phyloP scores from a whole-genome alignment of 768 basidiomycete species.

The Lanmaoa rubissima region DNA sequence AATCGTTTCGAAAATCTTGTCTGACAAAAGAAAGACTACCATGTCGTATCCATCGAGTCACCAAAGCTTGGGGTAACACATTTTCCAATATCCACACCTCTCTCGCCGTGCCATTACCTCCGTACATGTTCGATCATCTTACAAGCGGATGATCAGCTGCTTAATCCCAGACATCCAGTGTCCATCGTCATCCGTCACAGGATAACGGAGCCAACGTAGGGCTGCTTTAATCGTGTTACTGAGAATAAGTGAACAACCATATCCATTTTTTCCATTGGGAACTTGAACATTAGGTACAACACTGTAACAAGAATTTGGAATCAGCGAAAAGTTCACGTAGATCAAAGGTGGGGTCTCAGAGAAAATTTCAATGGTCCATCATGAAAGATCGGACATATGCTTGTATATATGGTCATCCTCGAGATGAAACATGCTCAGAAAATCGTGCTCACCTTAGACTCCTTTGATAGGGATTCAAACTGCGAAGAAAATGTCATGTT shows the following conservation, averaged over 20 bases:
- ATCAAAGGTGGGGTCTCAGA: constrained; percentile 40
- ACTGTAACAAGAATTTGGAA: background rate
- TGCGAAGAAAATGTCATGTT: background rate
- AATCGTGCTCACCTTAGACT: constrained; percentile 6
- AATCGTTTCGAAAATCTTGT: background rate
- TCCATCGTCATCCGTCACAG: constrained; percentile 70
- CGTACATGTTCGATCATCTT: background rate
- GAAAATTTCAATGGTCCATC: constrained; percentile 48
- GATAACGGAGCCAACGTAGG: too few relatives aligned
- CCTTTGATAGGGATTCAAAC: background rate
- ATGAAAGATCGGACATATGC: constrained; percentile 71
- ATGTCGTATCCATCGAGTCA: background rate
- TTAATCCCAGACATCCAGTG: constrained; percentile 90
- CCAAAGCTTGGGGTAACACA: background rate
- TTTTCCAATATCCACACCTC: background rate
- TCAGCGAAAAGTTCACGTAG: constrained; percentile 1
- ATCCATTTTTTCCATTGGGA: too few relatives aligned
- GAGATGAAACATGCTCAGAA: constrained; percentile 13
- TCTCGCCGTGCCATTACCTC: background rate
- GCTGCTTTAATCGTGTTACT: too few relatives aligned
- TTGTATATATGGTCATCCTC: constrained; percentile 61
- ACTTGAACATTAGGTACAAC: background rate
- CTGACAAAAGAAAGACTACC: background rate
- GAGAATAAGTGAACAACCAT: too few relatives aligned
- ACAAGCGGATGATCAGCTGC: constrained; percentile 77